Percentiles rank a stretch among this genome's conserved stretches.
phyloP scores from a whole-genome alignment of 2,329 filamentous ascomycete species.

The Acrocalymma vagum region DNA sequence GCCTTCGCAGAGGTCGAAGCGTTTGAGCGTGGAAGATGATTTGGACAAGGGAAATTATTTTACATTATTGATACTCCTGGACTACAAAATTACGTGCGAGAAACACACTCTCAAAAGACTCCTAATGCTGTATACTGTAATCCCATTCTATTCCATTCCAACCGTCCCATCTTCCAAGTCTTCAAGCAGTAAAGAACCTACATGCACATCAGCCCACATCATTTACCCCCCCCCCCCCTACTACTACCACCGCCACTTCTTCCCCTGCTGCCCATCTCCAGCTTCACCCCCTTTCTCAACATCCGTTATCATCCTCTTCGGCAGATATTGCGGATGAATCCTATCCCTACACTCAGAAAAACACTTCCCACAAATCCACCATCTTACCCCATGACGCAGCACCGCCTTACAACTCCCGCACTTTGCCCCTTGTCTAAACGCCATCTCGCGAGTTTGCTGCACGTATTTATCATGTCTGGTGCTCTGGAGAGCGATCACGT shows the following conservation, averaged over 20 bases:
- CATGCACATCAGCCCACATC: too few relatives aligned
- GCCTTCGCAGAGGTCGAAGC: too few relatives aligned
- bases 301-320: constrained; percentile 14
- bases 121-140: too few relatives aligned
- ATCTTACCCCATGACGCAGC: constrained; percentile 20
- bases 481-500: constrained; percentile 5
- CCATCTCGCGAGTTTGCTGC: constrained; percentile 20
- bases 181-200: too few relatives aligned
- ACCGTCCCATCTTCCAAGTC: too few relatives aligned
- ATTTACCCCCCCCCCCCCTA: too few relatives aligned
- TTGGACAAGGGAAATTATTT: too few relatives aligned
- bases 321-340: constrained; percentile 23
- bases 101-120: too few relatives aligned
- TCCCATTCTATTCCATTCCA: too few relatives aligned
- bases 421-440: constrained; percentile 6
- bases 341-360: constrained; percentile 21
- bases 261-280: neutral
- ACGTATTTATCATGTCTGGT: constrained; percentile 18
- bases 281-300: constrained; percentile 13
- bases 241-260: constrained; percentile 6
- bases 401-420: constrained; percentile 20
- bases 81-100: too few relatives aligned
- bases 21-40: too few relatives aligned
- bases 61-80: too few relatives aligned
- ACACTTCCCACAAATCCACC: constrained; percentile 27